These are phyloP conservation scores for Cucumis hystrix DNA, from an alignment of 306 rosid genomes.

Conservation along the genomic window DNA sequence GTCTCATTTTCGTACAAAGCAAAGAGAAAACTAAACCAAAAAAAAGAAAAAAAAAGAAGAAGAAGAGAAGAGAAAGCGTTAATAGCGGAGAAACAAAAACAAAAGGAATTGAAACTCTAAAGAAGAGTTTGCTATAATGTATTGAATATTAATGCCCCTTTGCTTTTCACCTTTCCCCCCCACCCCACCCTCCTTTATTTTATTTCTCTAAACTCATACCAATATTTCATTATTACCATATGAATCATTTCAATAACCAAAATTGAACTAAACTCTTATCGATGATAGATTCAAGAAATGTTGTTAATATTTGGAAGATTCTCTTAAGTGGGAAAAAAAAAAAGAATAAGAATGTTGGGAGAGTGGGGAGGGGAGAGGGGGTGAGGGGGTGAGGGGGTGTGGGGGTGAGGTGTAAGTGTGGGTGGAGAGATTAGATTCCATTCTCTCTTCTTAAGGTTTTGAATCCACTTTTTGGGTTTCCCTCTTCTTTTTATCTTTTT, in stretches of 20 bases:
- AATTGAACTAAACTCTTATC: too few relatives aligned
- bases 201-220: not conserved
- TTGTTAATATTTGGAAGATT: not conserved
- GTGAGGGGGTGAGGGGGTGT: slow-evolving; percentile 2
- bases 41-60: not conserved
- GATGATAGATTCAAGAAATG: too few relatives aligned
- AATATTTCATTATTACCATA: too few relatives aligned
- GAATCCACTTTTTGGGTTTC: slow-evolving; percentile 11
- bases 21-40: not conserved
- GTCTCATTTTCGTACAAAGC: slow-evolving; percentile 21
- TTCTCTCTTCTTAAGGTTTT: slow-evolving; percentile 46
- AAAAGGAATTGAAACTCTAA: not conserved
- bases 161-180: not conserved
- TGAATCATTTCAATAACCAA: too few relatives aligned
- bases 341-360: not conserved
- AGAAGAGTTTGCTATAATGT: not conserved
- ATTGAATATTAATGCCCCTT: not conserved
- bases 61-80: slow-evolving; percentile 23
- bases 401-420: slow-evolving; percentile 7
- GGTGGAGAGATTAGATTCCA: slow-evolving; percentile 52
- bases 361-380: not conserved
- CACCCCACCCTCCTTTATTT: not conserved
- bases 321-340: not conserved
- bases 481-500: not conserved
- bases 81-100: slow-evolving; percentile 20